Percentiles rank a stretch among this genome's conserved stretches.
Evolutionary conservation across 148 eudicot species (phyloP).

Genomic region (Salicornia ramosissima): DNA sequence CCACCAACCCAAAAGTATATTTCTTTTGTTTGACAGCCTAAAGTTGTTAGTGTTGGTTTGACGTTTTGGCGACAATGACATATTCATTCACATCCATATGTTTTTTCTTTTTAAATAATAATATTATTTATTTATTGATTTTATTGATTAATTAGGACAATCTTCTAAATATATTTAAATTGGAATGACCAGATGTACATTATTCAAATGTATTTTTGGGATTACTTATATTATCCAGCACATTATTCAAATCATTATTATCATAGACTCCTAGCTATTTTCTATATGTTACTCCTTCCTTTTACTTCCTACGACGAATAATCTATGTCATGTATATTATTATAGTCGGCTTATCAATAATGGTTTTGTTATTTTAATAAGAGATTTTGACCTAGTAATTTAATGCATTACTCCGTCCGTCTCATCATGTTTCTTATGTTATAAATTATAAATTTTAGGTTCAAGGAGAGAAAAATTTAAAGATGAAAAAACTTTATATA

Average conservation of each 20-base stretch:
- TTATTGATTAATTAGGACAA: too few species aligned
- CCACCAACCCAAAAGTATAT: neutral
- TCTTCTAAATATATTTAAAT: neutral
- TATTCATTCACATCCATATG: neutral
- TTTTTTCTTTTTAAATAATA: neutral
- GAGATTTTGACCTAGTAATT: too few species aligned
- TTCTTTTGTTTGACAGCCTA: neutral
- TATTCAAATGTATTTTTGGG: neutral
- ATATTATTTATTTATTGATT: too few species aligned
- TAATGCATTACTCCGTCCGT: too few species aligned
- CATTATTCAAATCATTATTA: neutral
- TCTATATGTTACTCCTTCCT: neutral
- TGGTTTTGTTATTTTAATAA: too few species aligned
- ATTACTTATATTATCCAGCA: neutral
- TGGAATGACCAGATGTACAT: neutral
- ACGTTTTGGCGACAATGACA: conserved; percentile 2
- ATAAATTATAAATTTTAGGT: too few species aligned
- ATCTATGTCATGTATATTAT: too few species aligned
- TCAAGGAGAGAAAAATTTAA: too few species aligned
- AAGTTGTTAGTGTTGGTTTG: conserved; percentile 10
- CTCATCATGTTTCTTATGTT: too few species aligned
- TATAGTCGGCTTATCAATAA: too few species aligned
- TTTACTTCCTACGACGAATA: neutral
- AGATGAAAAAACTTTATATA: too few species aligned
- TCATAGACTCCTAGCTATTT: neutral